Evolutionary conservation across 1,284 basidiomycete genomes (phyloP).

Genomic region (Apiotrichum gamsii): DNA sequence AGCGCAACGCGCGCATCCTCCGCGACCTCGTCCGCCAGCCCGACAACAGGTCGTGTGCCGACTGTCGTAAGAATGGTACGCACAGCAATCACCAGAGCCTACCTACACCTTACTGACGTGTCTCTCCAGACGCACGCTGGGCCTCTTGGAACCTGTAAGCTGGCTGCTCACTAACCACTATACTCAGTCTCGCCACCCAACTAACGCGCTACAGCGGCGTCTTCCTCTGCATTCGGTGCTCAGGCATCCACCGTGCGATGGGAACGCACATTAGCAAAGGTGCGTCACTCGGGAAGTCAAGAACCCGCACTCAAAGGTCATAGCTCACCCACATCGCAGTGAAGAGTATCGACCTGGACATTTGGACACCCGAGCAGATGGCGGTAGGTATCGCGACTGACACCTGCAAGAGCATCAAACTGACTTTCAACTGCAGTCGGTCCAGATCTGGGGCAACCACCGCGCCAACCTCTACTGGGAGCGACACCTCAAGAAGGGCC

Average conservation of each 20-base stretch:
- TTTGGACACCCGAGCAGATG: constrained; percentile 98
- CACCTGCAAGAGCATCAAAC: no score
- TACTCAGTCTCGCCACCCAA: no score
- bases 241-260: constrained; percentile 97
- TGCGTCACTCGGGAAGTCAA: constrained; percentile 19
- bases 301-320: neutral
- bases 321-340: constrained; percentile 54
- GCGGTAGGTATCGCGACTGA: constrained; percentile 57
- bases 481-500: constrained; percentile 85
- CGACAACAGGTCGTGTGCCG: constrained; percentile 90
- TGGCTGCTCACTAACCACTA: neutral
- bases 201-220: constrained; percentile 59
- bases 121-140: constrained; percentile 94
- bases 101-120: no score
- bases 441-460: constrained; percentile 91
- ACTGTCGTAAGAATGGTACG: constrained; percentile 86
- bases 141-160: constrained; percentile 92
- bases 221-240: constrained; percentile 93
- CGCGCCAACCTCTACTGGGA: constrained; percentile 96
- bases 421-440: constrained; percentile 52
- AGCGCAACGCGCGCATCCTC: constrained; percentile 62
- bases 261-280: constrained; percentile 91
- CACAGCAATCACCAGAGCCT: no score
- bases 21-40: constrained; percentile 77
- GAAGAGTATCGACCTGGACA: constrained; percentile 94